Evolutionary conservation across 192 early-diverging fungal genomes (phyloP).

Genomic region (Dispira simplex): DNA sequence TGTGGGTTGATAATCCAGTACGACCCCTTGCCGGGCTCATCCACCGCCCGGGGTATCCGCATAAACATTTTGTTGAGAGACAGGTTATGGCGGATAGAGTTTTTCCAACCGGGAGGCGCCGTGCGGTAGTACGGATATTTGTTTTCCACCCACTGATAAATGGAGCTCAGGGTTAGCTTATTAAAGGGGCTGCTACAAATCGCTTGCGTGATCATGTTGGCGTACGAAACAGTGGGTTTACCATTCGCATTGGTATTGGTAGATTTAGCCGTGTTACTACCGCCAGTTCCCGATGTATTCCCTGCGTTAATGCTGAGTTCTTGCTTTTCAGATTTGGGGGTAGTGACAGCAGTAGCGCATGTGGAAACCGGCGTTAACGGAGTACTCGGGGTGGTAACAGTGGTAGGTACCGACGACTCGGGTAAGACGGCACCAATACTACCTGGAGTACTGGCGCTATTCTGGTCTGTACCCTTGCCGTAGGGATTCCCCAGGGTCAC

Average conservation of each 20-base stretch:
- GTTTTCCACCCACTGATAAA: slow-evolving; percentile 68
- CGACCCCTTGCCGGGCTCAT: slow-evolving; percentile 75
- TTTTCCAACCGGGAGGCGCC: slow-evolving; percentile 61
- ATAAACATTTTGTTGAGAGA: slow-evolving; percentile 72
- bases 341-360: not conserved
- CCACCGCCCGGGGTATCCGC: slow-evolving; percentile 57
- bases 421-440: not conserved
- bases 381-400: not conserved
- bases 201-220: slow-evolving; percentile 66
- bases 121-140: slow-evolving; percentile 65
- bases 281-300: not conserved
- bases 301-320: not conserved
- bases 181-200: slow-evolving; percentile 47
- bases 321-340: not conserved
- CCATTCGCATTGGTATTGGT: slow-evolving; percentile 15
- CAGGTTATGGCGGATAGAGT: slow-evolving; percentile 83
- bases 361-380: not conserved
- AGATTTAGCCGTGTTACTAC: not conserved
- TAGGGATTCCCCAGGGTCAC: not conserved
- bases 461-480: too few relatives aligned
- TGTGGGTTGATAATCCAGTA: slow-evolving; percentile 63
- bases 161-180: slow-evolving; percentile 67
- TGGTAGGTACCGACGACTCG: not conserved
- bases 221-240: slow-evolving; percentile 77
- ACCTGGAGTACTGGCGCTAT: too few relatives aligned